These are phyloP conservation scores for Trypanosoma congolense DNA, from an alignment of 208 protist genomes.

Conservation along the genomic window DNA sequence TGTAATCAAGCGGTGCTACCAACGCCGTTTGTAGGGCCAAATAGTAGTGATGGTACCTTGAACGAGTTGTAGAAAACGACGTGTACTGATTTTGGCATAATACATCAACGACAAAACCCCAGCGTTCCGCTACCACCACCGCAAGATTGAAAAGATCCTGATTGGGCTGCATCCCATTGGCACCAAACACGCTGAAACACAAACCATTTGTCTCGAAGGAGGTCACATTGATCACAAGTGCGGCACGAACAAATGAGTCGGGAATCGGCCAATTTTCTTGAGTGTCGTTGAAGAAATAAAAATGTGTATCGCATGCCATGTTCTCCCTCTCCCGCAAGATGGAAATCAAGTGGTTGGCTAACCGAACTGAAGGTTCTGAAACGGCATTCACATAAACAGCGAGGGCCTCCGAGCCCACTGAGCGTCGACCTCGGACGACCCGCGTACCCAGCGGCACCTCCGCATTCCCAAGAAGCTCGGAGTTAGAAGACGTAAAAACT, in stretches of 20 bases:
- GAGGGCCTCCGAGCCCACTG: slow-evolving; percentile 54
- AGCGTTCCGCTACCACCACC: slow-evolving; percentile 4
- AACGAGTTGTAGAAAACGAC: slow-evolving; percentile 10
- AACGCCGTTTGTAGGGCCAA: slow-evolving; percentile 23
- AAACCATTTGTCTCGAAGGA: slow-evolving; percentile 31
- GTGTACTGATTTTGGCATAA: slow-evolving; percentile 40
- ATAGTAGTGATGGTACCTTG: slow-evolving; percentile 27
- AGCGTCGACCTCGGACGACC: slow-evolving; percentile 51
- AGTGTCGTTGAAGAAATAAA: slow-evolving; percentile 53
- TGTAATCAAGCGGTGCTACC: slow-evolving; percentile 34
- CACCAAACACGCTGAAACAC: slow-evolving; percentile 47
- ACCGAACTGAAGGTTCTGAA: slow-evolving; percentile 27
- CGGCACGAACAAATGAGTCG: slow-evolving; percentile 37
- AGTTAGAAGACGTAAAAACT: slow-evolving; percentile 1
- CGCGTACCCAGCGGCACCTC: slow-evolving; percentile 22
- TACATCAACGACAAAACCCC: slow-evolving; percentile 16
- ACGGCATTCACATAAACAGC: slow-evolving; percentile 60
- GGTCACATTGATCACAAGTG: slow-evolving; percentile 63
- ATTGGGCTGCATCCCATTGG: slow-evolving; percentile 63
- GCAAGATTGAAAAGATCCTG: slow-evolving; percentile 56
- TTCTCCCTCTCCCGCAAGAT: slow-evolving; percentile 26
- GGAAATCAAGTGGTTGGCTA: slow-evolving; percentile 46
- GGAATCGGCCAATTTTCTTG: slow-evolving; percentile 45
- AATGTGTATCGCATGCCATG: slow-evolving; percentile 51
- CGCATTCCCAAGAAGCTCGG: slow-evolving; percentile 11